A percentile compares a stretch with the other conserved stretches of the same genome.
These are phyloP conservation scores for Chaetomidium leptoderma DNA, from an alignment of 495 filamentous ascomycete genomes.

Conservation along the genomic window DNA sequence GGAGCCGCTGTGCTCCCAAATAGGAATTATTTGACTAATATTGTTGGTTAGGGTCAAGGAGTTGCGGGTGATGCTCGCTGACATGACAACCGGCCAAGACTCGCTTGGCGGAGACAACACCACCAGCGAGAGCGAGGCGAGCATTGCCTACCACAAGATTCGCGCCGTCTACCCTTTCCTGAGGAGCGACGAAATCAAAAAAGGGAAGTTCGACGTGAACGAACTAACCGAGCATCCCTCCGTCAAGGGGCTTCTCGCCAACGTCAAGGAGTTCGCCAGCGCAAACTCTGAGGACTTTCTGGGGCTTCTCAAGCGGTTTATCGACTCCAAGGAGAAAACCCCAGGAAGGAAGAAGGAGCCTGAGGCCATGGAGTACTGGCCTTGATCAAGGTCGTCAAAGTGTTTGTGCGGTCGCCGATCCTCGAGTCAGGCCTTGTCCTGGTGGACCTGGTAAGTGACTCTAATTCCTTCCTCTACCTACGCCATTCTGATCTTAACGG, in stretches of 20 bases:
- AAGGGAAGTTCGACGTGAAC: constrained; percentile 30
- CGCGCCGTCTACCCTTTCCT: constrained; percentile 59
- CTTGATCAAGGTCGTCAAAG: constrained; percentile 61
- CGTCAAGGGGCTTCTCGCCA: constrained; percentile 48
- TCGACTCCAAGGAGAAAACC: constrained; percentile 36
- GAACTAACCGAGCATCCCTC: constrained; percentile 36
- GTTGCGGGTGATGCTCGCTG: constrained; percentile 44
- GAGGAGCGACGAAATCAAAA: constrained; percentile 45
- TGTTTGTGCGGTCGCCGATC: constrained; percentile 54
- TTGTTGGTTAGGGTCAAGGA: no score
- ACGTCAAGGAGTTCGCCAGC: constrained; percentile 39
- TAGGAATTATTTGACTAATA: no score
- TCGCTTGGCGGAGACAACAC: constrained; percentile 37
- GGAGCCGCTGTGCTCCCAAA: no score
- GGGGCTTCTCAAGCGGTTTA: constrained; percentile 23
- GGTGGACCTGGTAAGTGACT: constrained; percentile 54
- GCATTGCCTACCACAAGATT: constrained; percentile 60
- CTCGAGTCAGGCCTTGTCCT: constrained; percentile 60
- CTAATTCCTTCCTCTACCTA: background rate
- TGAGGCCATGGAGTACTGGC: constrained; percentile 55
- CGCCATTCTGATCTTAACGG: background rate
- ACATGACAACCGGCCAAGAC: constrained; percentile 43
- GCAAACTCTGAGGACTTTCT: constrained; percentile 27
- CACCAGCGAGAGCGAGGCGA: constrained; percentile 49
- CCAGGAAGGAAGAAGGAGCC: constrained; percentile 18